Evolutionary conservation across 2,329 filamentous ascomycete genomes (phyloP), one percentile per base, ranked within the genome.

Genomic region (Escovopsis weberi): DNA sequence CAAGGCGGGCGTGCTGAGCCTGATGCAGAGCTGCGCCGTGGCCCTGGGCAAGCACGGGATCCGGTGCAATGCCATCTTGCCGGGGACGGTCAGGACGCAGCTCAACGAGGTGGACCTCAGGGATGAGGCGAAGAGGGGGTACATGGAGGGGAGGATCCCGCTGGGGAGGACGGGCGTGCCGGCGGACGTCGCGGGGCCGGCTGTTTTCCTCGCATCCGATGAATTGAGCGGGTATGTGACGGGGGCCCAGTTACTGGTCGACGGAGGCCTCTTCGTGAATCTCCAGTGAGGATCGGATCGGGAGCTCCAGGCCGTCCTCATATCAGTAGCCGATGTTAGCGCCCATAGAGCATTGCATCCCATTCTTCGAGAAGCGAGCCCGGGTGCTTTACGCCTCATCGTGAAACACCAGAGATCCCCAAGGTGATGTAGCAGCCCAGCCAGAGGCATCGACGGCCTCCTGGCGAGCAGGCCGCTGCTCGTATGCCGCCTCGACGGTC

Each of bases 231-330:
- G 75, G 23, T 91, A 88, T 62, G 82, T 91, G 45, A 89, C 78
- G 45, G 86, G 86, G 0, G 80, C 85, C 12, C 85, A 91, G 61
- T 56, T 94, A 51, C 60, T 94, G 48, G 87, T 94, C 12, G 87
- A 94, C 61, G 88, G 87, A 10, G 87, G 88, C 0, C 59, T 89
- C 47, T 94, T 91, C 68, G 87, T 94, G 12, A 94, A 94, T 61
- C 65, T 94, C 52, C 85, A 91, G 61, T 89, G 35, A 34, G 18
- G 8, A 9, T 4, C 6, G 23, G 23, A 6, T 23, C 23, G 23
- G 6, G 23, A 32, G 8, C 28, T 9, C 28, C 28, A 32, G 28
- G 28, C 28, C 28, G 7, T 32, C 11, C 3, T 32, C 23, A 23
- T 23, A 23, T 6, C 33, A 33, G 15, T 26, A 37, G 15, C 12